Evolutionary conservation across 768 basidiomycete genomes (phyloP).

Genomic region (Rhizopogon vinicolor): DNA sequence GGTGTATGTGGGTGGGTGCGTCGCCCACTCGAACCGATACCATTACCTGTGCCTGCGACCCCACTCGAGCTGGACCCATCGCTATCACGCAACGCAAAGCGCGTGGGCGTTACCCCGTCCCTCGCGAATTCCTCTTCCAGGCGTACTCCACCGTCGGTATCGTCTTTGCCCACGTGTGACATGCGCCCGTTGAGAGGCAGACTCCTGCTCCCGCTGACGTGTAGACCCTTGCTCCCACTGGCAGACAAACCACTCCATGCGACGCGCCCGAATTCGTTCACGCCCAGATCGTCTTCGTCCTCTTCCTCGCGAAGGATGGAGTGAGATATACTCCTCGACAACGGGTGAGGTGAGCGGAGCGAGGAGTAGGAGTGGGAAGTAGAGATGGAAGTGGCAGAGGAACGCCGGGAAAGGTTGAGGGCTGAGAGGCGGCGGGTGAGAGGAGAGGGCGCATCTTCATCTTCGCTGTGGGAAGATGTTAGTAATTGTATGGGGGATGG

Average conservation of each 20-base stretch:
- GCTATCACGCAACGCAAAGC: conserved; percentile 23
- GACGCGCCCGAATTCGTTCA: conserved; percentile 22
- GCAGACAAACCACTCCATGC: not conserved
- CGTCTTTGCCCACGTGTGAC: not conserved
- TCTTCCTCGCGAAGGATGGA: conserved; percentile 28
- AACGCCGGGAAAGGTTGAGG: conserved; percentile 44
- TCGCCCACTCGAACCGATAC: conserved; percentile 6
- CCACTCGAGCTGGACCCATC: conserved; percentile 17
- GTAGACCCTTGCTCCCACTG: not conserved
- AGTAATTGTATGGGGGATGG: not conserved
- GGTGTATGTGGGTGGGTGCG: conserved; percentile 17
- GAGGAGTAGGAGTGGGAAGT: conserved; percentile 8
- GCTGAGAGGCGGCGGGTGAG: conserved; percentile 59
- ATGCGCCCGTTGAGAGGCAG: not conserved
- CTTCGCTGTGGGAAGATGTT: conserved; percentile 42
- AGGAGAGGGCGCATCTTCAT: conserved; percentile 67
- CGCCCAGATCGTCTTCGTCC: not conserved
- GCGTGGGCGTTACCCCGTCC: conserved; percentile 25
- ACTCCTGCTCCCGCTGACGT: no score
- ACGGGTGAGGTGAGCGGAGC: conserved; percentile 8
- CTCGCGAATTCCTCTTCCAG: not conserved
- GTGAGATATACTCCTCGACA: conserved; percentile 25
- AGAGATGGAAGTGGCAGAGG: conserved; percentile 40
- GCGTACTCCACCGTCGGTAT: no score
- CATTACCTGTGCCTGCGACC: not conserved